These are phyloP conservation scores for Isoetes taiwanensis DNA, from an alignment of 75 land plant species.

Conservation along the genomic window DNA sequence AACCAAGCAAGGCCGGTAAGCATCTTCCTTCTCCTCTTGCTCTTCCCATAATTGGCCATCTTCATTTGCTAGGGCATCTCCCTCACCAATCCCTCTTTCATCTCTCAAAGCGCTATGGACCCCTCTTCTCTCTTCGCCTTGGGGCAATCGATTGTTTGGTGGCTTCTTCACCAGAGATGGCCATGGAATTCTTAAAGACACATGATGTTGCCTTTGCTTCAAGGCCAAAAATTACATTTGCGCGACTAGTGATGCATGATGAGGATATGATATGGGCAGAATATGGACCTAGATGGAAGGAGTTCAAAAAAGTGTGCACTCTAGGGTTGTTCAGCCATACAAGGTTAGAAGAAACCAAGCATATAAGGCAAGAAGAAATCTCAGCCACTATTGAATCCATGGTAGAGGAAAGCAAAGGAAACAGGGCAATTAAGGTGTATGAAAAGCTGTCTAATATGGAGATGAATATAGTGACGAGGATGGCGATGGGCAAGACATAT, in stretches of 20 bases:
- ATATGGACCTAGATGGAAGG: conserved; percentile 28
- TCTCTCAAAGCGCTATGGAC: conserved; percentile 1
- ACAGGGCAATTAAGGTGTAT: no score
- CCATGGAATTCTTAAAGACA: neutral
- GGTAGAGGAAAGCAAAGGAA: no score
- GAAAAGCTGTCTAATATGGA: no score
- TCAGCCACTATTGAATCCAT: no score
- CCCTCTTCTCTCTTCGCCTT: neutral
- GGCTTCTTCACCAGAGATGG: conserved; percentile 2
- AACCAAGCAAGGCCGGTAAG: no score
- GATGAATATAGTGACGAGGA: no score
- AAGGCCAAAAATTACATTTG: no score
- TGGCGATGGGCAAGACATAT: conserved; percentile 14
- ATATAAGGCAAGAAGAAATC: conserved; percentile 17
- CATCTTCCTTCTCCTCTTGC: conserved; percentile 3
- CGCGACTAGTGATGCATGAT: no score
- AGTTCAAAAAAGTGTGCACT: conserved; percentile 15
- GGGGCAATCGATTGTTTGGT: neutral
- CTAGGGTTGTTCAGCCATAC: conserved; percentile 18
- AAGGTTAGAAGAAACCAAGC: conserved; percentile 15
- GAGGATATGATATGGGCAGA: no score
- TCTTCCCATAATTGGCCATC: conserved; percentile 8
- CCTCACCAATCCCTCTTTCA: neutral
- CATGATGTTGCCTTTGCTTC: neutral
- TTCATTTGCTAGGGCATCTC: conserved; percentile 5